Evolutionary conservation across 2,329 filamentous ascomycete genomes (phyloP).

Genomic region (Pseudonectria buxi): DNA sequence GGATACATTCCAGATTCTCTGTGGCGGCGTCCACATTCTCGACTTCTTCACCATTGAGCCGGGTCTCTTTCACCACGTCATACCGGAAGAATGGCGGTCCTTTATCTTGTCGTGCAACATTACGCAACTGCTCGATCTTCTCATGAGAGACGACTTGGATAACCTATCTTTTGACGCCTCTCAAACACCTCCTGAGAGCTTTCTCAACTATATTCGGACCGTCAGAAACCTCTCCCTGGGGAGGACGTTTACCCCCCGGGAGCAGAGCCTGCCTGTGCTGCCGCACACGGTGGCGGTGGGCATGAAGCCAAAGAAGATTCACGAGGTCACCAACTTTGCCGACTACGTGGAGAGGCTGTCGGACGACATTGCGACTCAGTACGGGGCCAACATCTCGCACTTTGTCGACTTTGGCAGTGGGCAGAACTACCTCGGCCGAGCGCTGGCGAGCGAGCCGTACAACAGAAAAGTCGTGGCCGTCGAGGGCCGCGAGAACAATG

Average conservation of each 20-base stretch:
- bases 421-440: constrained; percentile 89
- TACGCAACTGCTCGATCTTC: constrained; percentile 69
- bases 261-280: constrained; percentile 47
- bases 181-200: constrained; percentile 40
- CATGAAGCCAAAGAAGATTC: constrained; percentile 94
- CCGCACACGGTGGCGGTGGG: constrained; percentile 71
- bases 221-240: constrained; percentile 64
- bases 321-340: constrained; percentile 91
- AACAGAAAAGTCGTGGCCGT: constrained; percentile 84
- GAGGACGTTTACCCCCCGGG: constrained; percentile 48
- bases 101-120: constrained; percentile 69
- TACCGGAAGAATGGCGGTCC: constrained; percentile 73
- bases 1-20: constrained; percentile 77
- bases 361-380: constrained; percentile 49
- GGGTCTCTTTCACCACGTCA: constrained; percentile 69
- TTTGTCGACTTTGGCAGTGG: constrained; percentile 94
- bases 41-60: constrained; percentile 89
- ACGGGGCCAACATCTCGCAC: constrained; percentile 63
- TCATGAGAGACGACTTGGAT: constrained; percentile 70
- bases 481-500: constrained; percentile 80
- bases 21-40: constrained; percentile 92
- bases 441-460: constrained; percentile 78
- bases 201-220: constrained; percentile 65
- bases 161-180: constrained; percentile 19
- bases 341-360: constrained; percentile 64